Conservation (phyloP, 495 filamentous ascomycete genomes). For the Aspergillus olivimuriae region DNA sequence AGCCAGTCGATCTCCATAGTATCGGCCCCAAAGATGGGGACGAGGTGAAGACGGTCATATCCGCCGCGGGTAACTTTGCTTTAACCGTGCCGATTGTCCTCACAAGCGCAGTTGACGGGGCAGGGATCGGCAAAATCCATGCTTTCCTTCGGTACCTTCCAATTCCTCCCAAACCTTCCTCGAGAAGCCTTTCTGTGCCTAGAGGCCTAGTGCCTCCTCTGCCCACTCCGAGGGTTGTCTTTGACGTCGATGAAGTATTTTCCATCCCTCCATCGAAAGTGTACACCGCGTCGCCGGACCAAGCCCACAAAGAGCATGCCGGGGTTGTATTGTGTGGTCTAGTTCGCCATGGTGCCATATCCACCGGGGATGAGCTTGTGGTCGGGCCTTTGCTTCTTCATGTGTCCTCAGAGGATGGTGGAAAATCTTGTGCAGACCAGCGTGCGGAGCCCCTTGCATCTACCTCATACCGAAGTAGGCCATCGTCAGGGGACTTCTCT, state of each 20-base stretch:
- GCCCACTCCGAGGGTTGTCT: slow-evolving; percentile 50
- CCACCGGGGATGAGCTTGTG: slow-evolving; percentile 70
- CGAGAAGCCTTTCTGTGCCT: slow-evolving; percentile 19
- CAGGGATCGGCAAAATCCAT: slow-evolving; percentile 74
- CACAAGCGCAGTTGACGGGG: slow-evolving; percentile 80
- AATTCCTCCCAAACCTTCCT: slow-evolving; percentile 51
- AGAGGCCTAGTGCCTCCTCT: slow-evolving; percentile 15
- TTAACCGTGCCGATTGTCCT: slow-evolving; percentile 76
- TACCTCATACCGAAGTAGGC: slow-evolving; percentile 22
- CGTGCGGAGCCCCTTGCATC: slow-evolving; percentile 15
- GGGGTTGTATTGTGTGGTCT: slow-evolving; percentile 75
- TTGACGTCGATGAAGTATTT: slow-evolving; percentile 85
- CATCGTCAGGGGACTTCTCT: slow-evolving; percentile 29
- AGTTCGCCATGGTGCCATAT: slow-evolving; percentile 69
- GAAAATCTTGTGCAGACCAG: slow-evolving; percentile 14
- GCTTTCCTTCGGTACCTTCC: slow-evolving; percentile 75
- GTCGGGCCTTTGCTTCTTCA: slow-evolving; percentile 67
- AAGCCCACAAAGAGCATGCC: slow-evolving; percentile 32
- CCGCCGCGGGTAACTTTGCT: slow-evolving; percentile 35
- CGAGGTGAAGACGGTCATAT: slow-evolving; percentile 46
- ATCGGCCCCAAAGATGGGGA: slow-evolving; percentile 38
- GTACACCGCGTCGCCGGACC: slow-evolving; percentile 31
- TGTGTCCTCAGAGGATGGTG: slow-evolving; percentile 17
- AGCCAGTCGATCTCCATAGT: slow-evolving; percentile 27
- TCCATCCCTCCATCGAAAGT: slow-evolving; percentile 51